Evolutionary conservation across 352 stramenopile species (phyloP), one percentile per base, ranked within the genome.

Genomic region (Globisporangium spinosum): DNA sequence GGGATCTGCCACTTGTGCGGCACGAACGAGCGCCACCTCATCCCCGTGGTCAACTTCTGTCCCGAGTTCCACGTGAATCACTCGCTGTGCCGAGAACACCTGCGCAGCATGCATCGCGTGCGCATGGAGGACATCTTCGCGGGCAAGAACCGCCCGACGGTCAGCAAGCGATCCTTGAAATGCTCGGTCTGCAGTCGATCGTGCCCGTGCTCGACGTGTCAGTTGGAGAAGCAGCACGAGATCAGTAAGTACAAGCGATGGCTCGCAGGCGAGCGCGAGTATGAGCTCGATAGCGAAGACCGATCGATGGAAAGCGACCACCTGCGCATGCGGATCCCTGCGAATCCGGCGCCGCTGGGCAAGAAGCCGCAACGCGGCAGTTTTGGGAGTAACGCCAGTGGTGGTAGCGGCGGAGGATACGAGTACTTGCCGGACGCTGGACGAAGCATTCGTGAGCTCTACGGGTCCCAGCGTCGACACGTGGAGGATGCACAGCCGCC

Each of bases 41-140:
- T 89, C 23, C 80, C 85, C 2, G 85, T 93, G 2, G 81, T 91
- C 62, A 93, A 90, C 60, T 93, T 93, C 58, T 93, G 85, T 57
- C 82, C 85, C 6, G 75, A 80, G 64, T 87, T 82, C 10, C 69
- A 85, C n/a, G 80, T 81, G 27, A 75, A 70, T 43, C 85, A 93
- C 67, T 90, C 85, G 65, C 71, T 93, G 25, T 93, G 85, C 71
- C 79, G 81, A 23, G 83, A 91, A 58, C 85, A 93, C 64, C 62
- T 93, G 49, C 83, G 85, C 49, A 91, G 80, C 64, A 76, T 88
- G 59, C 84, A 91, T 45, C 74, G 80, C 61, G 82, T 93, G 69
- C 79, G 83, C 43, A 80, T 89, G 66, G 83, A 89, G 59, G 81
- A 89, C 64, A 76, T 93, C 58, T 93, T 93, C 67, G 80, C 85